phyloP scores from a whole-genome alignment of 768 basidiomycete genomes.

The Leccinum barrowsii region DNA sequence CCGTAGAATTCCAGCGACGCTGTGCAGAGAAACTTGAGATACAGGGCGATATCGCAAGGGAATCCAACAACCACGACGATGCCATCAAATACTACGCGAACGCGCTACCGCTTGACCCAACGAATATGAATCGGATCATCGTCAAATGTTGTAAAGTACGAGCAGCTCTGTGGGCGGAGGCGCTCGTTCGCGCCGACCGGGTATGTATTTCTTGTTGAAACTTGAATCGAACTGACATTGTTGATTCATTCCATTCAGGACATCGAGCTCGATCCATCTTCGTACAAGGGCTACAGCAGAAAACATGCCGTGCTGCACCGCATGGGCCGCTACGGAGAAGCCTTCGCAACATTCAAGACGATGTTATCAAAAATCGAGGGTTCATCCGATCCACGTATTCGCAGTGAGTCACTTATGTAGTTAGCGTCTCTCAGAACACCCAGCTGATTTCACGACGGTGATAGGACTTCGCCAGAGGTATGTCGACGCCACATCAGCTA shows the following conservation, averaged over 20 bases:
- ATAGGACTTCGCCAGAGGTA: neutral
- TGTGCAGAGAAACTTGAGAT: neutral
- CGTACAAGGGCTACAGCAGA: neutral
- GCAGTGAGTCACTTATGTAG: neutral
- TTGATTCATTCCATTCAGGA: neutral
- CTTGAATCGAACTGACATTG: neutral
- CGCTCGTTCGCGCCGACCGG: neutral
- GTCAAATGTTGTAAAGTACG: neutral
- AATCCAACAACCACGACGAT: neutral
- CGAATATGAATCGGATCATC: neutral
- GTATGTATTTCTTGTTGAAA: neutral
- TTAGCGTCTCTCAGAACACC: neutral
- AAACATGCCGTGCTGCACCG: neutral
- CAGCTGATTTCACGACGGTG: neutral
- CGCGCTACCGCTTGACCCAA: neutral
- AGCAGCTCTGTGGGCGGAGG: neutral
- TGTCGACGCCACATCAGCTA: neutral
- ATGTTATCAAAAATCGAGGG: neutral
- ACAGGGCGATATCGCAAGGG: neutral
- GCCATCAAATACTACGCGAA: neutral
- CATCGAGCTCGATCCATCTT: neutral
- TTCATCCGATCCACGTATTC: neutral
- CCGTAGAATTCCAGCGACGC: neutral
- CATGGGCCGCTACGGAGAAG: neutral
- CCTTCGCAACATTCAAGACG: neutral